Evolutionary conservation across 306 rosid genomes (phyloP), one percentile per base, ranked within the genome.

Genomic region (Crotalaria pallida): DNA sequence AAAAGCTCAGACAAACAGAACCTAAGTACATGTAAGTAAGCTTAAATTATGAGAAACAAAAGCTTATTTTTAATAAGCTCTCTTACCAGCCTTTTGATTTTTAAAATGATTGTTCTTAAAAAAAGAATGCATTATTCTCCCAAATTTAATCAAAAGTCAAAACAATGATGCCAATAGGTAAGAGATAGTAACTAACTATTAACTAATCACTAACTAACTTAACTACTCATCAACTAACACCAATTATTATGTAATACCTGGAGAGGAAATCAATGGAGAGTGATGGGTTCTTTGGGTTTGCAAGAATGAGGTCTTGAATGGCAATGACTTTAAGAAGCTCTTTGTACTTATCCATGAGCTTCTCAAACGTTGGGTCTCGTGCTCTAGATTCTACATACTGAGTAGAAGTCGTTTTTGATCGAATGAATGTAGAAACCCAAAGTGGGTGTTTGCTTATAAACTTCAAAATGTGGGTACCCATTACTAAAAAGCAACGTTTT

Each of bases 311-410:
- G 76, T 94, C 97, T 78, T 91, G 96, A 73, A 94, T 24, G 24
- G 88, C 82, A 66, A 84, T 63, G 38, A 91, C 97, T 82, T 94
- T 94, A 69, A 91, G 74, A 74, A 94, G 86, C 78, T 81, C 64
- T 41, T 91, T 94, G 84, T 88, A 88, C 61, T 81, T 88, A 7
- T 94, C 92, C 99, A 94, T 94, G 9, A 88, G 48, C 80, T 94
- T 94, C 84, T 94, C 99, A 67, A 94, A 91, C 0, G 92, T 89
- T n/a, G 96, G 83, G 73, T 94, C 97, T 83, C 97, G 80, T 26
- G 87, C 82, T 83, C 99, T 84, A 4, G 89, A 59, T 53, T 86
- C 86, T 19, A 94, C 96, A 15, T 77, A 90, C 61, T 88, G 89
- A 2, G 89, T 43, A 70, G 96, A 88, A 0, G 91, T 91, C 1